Evolutionary conservation across 352 stramenopile genomes (phyloP), one percentile per base, ranked within the genome.

Genomic region (Globisporangium cystogenes): DNA sequence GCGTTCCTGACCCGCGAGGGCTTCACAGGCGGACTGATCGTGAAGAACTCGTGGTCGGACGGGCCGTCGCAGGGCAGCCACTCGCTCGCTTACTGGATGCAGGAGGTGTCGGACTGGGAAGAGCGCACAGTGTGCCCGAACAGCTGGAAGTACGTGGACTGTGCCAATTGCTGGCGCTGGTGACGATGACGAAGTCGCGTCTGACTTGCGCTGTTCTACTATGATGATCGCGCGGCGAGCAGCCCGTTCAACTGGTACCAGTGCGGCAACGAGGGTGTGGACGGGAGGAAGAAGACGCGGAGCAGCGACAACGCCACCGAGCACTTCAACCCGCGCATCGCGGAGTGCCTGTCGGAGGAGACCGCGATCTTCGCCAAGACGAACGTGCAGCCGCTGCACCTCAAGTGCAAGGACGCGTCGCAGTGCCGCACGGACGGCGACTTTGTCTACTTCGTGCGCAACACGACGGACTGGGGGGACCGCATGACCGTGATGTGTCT

Each of bases 191-290:
- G 33, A 39, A 2, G 7, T n/a, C 26, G 7, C 5, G 2, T 16
- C 5, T 20, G 18, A n/a, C 40, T 41, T 12, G 12, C 33, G 7
- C n/a, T 33, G 53, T 7, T 26, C n/a, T n/a, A n/a, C n/a, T n/a
- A n/a, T n/a, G n/a, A n/a, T 51, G 21, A 26, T n/a, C 18, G 1
- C 48, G 51, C 62, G 24, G 54, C 15, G 44, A 55, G 15, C 54
- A 90, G 81, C 43, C 82, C 78, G 6, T 83, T 87, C 53, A 90
- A 87, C 63, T 92, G 76, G 82, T 90, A 92, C 53, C 78, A 90
- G 31, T 92, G 82, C 26, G 76, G 75, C 7, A 87, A 87, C 44
- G 65, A 75, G 62, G 73, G 69, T 8, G 74, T 82, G 52, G 69
- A 63, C 29, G 60, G 53, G 14, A 51, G 60, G 21, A 55, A 68